Conservation (phyloP, 2,329 filamentous ascomycete genomes). For the Canariomyces notabilis region DNA sequence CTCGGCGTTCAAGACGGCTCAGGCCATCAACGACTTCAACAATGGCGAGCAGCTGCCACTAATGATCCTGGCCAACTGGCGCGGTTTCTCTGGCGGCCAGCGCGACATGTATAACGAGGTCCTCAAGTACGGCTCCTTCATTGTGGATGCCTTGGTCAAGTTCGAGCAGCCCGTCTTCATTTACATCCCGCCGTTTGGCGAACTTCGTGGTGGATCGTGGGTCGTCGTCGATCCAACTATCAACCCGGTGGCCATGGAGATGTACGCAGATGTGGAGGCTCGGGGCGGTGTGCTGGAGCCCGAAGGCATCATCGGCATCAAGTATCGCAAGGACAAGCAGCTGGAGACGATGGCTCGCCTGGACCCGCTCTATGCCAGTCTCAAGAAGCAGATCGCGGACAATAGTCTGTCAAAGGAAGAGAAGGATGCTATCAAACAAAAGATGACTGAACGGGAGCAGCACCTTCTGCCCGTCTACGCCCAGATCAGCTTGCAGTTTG, state of each 20-base stretch:
- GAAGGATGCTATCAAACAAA: slow-evolving; percentile 70
- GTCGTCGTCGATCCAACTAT: slow-evolving; percentile 98
- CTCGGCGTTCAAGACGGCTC: slow-evolving; percentile 98
- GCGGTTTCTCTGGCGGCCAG: slow-evolving; percentile 99
- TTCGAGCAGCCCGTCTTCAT: slow-evolving; percentile 98
- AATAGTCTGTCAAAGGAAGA: slow-evolving; percentile 67
- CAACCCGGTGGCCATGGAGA: slow-evolving; percentile 95
- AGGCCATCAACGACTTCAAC: slow-evolving; percentile 99
- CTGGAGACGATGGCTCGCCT: slow-evolving; percentile 95
- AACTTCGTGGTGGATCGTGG: slow-evolving; percentile 98
- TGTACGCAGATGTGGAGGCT: slow-evolving; percentile 95
- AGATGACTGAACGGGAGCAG: slow-evolving; percentile 83
- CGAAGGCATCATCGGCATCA: slow-evolving; percentile 97
- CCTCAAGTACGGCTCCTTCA: slow-evolving; percentile 98
- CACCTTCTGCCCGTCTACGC: slow-evolving; percentile 86
- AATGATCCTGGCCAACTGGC: slow-evolving; percentile 99
- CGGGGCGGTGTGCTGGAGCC: slow-evolving; percentile 97
- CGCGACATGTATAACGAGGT: slow-evolving; percentile 99
- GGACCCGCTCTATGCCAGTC: slow-evolving; percentile 74
- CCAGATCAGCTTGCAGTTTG: slow-evolving; percentile 94
- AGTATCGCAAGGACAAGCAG: slow-evolving; percentile 96
- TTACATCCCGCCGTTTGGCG: slow-evolving; percentile 94
- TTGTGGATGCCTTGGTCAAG: slow-evolving; percentile 96
- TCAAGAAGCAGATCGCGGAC: slow-evolving; percentile 69
- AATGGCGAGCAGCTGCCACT: slow-evolving; percentile 94